Conservation (phyloP, 2,329 filamentous ascomycete species). For the Microcyclosporella mali region DNA sequence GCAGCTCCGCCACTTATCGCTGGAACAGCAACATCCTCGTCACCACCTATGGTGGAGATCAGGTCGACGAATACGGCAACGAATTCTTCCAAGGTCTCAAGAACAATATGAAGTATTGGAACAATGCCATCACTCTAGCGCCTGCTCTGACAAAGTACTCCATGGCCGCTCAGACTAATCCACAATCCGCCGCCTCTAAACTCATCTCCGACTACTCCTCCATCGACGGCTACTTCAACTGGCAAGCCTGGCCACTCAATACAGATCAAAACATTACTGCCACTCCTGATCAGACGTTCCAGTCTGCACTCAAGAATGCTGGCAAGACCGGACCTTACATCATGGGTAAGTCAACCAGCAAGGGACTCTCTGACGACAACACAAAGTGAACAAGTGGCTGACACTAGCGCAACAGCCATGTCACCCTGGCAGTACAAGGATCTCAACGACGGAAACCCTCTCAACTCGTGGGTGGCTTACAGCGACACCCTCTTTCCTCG, state of each 20-base stretch:
- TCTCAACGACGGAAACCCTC: slow-evolving; percentile 31
- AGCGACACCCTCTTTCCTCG: slow-evolving; percentile 34
- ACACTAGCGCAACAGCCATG: slow-evolving; percentile 26
- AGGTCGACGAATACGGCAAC: slow-evolving; percentile 31
- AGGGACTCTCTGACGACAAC: slow-evolving; percentile 10
- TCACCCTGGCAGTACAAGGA: slow-evolving; percentile 39
- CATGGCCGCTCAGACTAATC: slow-evolving; percentile 25
- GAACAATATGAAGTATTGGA: slow-evolving; percentile 25
- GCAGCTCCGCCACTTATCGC: slow-evolving; percentile 29
- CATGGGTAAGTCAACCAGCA: slow-evolving; percentile 30
- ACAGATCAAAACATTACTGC: slow-evolving; percentile 28
- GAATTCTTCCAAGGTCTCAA: slow-evolving; percentile 33
- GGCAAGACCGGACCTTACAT: slow-evolving; percentile 35
- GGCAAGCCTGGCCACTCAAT: slow-evolving; percentile 36
- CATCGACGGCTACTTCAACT: slow-evolving; percentile 36
- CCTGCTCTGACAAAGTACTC: slow-evolving; percentile 32
- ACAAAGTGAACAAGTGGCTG: slow-evolving; percentile 20
- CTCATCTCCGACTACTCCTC: slow-evolving; percentile 30
- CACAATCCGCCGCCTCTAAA: slow-evolving; percentile 20
- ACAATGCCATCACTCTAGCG: slow-evolving; percentile 30
- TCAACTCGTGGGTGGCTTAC: slow-evolving; percentile 34
- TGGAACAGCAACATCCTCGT: slow-evolving; percentile 36
- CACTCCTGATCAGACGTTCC: slow-evolving; percentile 31
- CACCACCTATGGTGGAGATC: slow-evolving; percentile 33
- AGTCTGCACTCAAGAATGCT: slow-evolving; percentile 29